phyloP scores from a whole-genome alignment of 805 yeast species.

The Nakazawaea peltata region DNA sequence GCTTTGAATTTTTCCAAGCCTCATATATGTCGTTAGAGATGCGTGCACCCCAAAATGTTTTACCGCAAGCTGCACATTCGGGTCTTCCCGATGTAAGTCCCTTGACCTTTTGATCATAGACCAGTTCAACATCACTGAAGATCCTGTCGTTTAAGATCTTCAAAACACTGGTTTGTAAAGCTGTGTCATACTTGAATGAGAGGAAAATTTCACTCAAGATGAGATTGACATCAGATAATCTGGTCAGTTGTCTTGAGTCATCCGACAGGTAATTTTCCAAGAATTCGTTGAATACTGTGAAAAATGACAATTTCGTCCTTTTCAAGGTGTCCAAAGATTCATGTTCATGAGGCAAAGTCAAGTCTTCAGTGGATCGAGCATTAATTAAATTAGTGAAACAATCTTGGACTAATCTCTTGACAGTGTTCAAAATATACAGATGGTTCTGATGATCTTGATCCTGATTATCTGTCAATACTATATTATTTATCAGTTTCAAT shows the following conservation, averaged over 20 bases:
- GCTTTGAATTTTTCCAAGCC: constrained; percentile 45
- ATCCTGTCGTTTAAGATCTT: constrained; percentile 51
- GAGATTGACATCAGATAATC: constrained; percentile 49
- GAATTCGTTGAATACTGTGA: constrained; percentile 46
- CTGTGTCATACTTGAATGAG: constrained; percentile 58
- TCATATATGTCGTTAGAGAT: constrained; percentile 39
- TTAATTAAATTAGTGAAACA: constrained; percentile 31
- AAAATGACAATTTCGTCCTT: constrained; percentile 32
- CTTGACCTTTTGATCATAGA: constrained; percentile 31
- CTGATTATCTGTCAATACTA: constrained; percentile 5
- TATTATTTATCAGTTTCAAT: constrained; percentile 20
- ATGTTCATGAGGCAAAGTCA: not conserved
- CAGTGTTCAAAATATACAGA: constrained; percentile 20
- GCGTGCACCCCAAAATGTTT: constrained; percentile 61
- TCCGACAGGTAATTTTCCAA: constrained; percentile 34
- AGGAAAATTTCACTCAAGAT: constrained; percentile 56
- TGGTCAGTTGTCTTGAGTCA: constrained; percentile 39
- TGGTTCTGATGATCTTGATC: not conserved
- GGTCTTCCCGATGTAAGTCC: constrained; percentile 59
- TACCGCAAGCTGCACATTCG: constrained; percentile 74
- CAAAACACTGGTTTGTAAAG: constrained; percentile 42
- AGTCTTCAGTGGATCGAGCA: constrained; percentile 6
- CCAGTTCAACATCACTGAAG: constrained; percentile 32
- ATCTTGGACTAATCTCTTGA: constrained; percentile 32
- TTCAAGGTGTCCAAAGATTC: not conserved